Evolutionary conservation across 331 rosid species (phyloP), one percentile per base, ranked within the genome.

Genomic region (Rhamnella rubrinervis): DNA sequence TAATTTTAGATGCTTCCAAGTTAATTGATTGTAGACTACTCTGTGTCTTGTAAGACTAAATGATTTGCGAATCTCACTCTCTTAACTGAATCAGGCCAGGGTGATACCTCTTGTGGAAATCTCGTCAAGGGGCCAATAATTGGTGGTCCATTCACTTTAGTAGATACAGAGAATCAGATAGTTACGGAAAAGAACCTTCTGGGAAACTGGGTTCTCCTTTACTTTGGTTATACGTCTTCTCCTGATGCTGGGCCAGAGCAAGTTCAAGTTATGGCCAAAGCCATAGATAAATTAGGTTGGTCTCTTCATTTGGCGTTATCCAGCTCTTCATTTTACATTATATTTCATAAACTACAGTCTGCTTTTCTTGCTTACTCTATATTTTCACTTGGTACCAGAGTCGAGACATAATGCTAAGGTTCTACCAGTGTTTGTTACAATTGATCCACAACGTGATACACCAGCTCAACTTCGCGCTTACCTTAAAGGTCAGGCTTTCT

Each of bases 241-340:
- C 98, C 98, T 59, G 98, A 93, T 77, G 68, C 85, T 64, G 98
- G 96, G 61, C 98, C 98, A 0, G 93, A 93, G 71, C 97, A 88
- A 79, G 77, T 90, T 53, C 84, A 80, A 46, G 50, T 84, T 61
- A 77, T 93, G 78, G 88, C 93, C 66, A 80, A 84, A 83, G 79
- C 96, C 23, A 74, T 80, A 56, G 80, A 86, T 59, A 74, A 74
- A 65, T 72, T 88, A 86, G 97, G 93, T 90, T 77, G 68, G 89
- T 6, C 47, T 28, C 59, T 55, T 76, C 39, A 53, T 59, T 7
- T 76, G 52, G 50, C 35, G 4, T 31, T 31, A 31, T 31, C 3
- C 35, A 31, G 5, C 35, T 31, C 5, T 31, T 31, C 35, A 3
- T 31, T 31, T 31, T 31, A 55, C 20, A 28, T 68, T 64, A 46